Conservation (phyloP, 306 rosid species). For the peach (Prunus persica) region DNA sequence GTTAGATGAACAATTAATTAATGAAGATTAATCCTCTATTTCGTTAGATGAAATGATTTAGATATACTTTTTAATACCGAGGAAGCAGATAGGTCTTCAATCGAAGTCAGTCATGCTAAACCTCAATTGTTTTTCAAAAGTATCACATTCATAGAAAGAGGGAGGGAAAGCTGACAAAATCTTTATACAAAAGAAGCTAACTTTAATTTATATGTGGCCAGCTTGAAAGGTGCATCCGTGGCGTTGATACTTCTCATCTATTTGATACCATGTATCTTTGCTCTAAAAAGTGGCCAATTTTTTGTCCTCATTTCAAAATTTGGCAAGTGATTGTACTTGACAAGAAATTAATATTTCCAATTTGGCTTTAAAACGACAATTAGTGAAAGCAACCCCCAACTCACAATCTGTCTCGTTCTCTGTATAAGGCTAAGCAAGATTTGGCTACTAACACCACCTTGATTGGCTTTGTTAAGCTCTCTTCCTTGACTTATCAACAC, state of each 20-base stretch:
- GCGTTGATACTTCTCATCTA: background rate
- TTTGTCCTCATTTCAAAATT: slow-evolving; percentile 27
- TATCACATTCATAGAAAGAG: background rate
- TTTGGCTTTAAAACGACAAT: slow-evolving; percentile 38
- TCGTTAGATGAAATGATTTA: background rate
- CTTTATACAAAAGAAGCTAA: background rate
- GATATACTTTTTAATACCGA: background rate
- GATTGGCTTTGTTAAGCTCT: slow-evolving; percentile 51
- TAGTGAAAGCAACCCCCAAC: slow-evolving; percentile 47
- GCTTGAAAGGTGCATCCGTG: slow-evolving; percentile 11
- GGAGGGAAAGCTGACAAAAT: background rate
- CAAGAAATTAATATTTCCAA: slow-evolving; percentile 26
- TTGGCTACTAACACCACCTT: slow-evolving; percentile 24
- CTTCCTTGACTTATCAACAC: background rate
- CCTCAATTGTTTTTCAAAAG: background rate
- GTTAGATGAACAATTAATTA: background rate
- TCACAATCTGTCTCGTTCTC: slow-evolving; percentile 38
- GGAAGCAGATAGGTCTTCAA: background rate
- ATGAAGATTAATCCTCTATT: background rate
- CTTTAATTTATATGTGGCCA: background rate
- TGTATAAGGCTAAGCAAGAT: slow-evolving; percentile 36
- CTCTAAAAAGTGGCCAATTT: slow-evolving; percentile 25
- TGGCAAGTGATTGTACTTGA: slow-evolving; percentile 36
- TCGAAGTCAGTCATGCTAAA: background rate
- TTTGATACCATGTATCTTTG: slow-evolving; percentile 3